Evolutionary conservation across 2,329 filamentous ascomycete species (phyloP).

Genomic region (Diaporthe vexans): DNA sequence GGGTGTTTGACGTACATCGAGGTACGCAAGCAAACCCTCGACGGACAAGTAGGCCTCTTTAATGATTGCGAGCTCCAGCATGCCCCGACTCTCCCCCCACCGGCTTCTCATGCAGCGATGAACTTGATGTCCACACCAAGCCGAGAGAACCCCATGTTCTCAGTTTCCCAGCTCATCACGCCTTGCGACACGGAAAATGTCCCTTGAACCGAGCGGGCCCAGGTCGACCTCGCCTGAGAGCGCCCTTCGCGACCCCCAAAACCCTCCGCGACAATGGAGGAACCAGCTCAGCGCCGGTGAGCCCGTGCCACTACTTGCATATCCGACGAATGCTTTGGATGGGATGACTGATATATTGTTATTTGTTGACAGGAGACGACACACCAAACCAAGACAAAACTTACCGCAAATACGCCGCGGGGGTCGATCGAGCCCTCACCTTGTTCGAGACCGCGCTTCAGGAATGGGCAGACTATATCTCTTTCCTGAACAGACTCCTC

Average conservation of each 20-base stretch:
- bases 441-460: constrained; percentile 94
- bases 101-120: constrained; percentile 38
- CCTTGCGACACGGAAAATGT: constrained; percentile 61
- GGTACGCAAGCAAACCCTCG: constrained; percentile 38
- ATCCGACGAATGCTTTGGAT: not conserved
- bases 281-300: constrained; percentile 83
- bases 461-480: constrained; percentile 99
- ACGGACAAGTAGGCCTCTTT: constrained; percentile 36
- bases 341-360: constrained; percentile 25
- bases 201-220: constrained; percentile 71
- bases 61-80: constrained; percentile 15
- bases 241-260: constrained; percentile 85
- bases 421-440: constrained; percentile 87
- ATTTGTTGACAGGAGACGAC: constrained; percentile 50
- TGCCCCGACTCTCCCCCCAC: constrained; percentile 30
- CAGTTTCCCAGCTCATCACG: constrained; percentile 28
- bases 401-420: constrained; percentile 90
- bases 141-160: constrained; percentile 43
- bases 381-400: constrained; percentile 72
- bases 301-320: constrained; percentile 47
- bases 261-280: constrained; percentile 79
- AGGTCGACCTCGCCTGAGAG: constrained; percentile 82
- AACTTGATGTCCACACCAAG: constrained; percentile 34
- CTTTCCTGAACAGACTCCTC: constrained; percentile 89
- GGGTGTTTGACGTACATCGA: constrained; percentile 38